phyloP scores from a whole-genome alignment of 805 yeast genomes.

The Nakazawaea wyomingensis region DNA sequence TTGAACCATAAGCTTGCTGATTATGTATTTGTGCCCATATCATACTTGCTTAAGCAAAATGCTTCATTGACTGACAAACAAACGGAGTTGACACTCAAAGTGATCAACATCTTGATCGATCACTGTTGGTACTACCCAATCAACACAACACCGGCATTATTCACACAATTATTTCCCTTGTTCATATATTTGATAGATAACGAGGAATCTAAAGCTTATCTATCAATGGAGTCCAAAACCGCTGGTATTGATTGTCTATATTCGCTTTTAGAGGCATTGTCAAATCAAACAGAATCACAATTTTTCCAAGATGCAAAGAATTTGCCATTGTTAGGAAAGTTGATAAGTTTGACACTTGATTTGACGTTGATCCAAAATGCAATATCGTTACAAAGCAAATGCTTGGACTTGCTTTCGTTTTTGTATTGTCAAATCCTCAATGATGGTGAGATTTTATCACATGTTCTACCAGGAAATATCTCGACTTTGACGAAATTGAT shows the following conservation, averaged over 20 bases:
- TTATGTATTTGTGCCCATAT: constrained; percentile 57
- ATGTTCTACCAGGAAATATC: constrained; percentile 47
- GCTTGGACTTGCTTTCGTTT: constrained; percentile 28
- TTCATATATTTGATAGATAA: constrained; percentile 43
- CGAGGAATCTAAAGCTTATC: constrained; percentile 19
- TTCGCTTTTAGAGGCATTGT: constrained; percentile 27
- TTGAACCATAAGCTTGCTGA: constrained; percentile 46
- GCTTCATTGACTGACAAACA: constrained; percentile 38
- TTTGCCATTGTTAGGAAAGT: constrained; percentile 43
- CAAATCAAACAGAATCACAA: constrained; percentile 21
- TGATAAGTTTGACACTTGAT: constrained; percentile 38
- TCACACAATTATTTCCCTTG: constrained; percentile 42
- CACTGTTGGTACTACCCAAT: constrained; percentile 43
- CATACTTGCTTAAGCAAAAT: constrained; percentile 45
- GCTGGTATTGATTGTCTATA: constrained; percentile 31
- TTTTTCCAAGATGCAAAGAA: constrained; percentile 28
- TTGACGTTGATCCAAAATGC: constrained; percentile 24
- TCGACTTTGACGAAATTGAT: constrained; percentile 38
- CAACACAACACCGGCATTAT: constrained; percentile 30
- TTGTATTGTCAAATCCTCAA: constrained; percentile 30
- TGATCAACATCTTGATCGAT: constrained; percentile 37
- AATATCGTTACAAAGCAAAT: constrained; percentile 25
- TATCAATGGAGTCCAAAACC: constrained; percentile 30
- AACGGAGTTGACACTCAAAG: constrained; percentile 39
- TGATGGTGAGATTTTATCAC: constrained; percentile 45